Evolutionary conservation across 169 alveolate genomes (phyloP).

Genomic region (Eimeria maxima): DNA sequence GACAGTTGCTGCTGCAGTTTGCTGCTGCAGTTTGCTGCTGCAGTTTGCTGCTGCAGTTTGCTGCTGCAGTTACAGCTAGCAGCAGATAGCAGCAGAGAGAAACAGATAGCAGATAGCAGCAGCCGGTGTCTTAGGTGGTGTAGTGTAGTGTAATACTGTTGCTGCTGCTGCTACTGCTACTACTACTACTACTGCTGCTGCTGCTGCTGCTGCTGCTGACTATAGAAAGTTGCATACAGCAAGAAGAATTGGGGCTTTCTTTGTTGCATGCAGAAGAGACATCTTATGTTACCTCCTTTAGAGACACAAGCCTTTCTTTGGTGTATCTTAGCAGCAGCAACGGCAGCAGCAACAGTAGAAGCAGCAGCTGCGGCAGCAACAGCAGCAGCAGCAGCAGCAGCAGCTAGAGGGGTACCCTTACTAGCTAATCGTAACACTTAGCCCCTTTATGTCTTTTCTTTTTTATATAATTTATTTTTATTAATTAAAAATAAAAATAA

Average conservation of each 20-base stretch:
- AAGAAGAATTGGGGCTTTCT: too few species aligned
- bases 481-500: background rate
- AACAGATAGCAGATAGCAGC: too few species aligned
- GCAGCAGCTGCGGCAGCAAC: background rate
- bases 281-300: too few species aligned
- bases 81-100: too few species aligned
- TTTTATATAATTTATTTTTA: too few species aligned
- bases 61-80: conserved; percentile 96
- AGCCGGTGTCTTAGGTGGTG: too few species aligned
- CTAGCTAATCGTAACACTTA: too few species aligned
- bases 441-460: too few species aligned
- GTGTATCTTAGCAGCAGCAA: too few species aligned
- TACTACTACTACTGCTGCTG: conserved; percentile 96
- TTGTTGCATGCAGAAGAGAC: too few species aligned
- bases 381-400: conserved; percentile 15
- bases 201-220: background rate
- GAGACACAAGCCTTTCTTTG: too few species aligned
- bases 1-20: conserved; percentile 99
- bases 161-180: conserved; percentile 99
- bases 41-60: conserved; percentile 86
- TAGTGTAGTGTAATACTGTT: conserved; percentile 97
- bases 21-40: conserved; percentile 87
- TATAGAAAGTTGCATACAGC: too few species aligned
- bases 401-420: background rate
- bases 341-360: conserved; percentile 6